Conservation (phyloP, 1,139 yeast species). For the Candida freyschussii region DNA sequence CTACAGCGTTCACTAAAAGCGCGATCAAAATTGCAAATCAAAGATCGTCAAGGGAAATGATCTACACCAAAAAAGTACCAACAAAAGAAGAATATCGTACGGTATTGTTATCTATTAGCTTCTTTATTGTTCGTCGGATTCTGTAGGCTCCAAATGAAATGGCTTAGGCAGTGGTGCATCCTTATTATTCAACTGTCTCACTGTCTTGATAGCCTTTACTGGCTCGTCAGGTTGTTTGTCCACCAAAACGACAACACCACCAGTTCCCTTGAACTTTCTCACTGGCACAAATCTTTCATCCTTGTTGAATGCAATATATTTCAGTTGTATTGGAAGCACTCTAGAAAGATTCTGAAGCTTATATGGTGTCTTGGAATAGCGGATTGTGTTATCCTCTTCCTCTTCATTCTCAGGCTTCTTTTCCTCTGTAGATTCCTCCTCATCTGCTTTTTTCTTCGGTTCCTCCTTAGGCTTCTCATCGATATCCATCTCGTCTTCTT, state of each 20-base stretch:
- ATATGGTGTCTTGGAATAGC: constrained; percentile 55
- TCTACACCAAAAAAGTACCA: no score
- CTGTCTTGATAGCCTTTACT: constrained; percentile 69
- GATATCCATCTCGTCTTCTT: constrained; percentile 32
- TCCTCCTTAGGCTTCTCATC: constrained; percentile 31
- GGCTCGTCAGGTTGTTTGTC: constrained; percentile 69
- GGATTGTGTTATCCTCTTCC: constrained; percentile 31
- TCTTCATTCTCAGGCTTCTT: constrained; percentile 24
- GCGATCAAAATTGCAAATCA: no score
- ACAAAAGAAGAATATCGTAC: no score
- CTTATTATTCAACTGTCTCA: constrained; percentile 72
- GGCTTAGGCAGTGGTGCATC: constrained; percentile 94
- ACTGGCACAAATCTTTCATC: constrained; percentile 80
- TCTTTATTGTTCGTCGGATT: no score
- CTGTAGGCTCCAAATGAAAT: constrained; percentile 36
- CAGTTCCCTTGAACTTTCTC: constrained; percentile 69
- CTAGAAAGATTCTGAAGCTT: constrained; percentile 76
- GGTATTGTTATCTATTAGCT: no score
- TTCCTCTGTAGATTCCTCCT: constrained; percentile 26
- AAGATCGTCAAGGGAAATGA: no score
- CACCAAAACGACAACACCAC: constrained; percentile 76
- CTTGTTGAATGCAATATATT: constrained; percentile 71
- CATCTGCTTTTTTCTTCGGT: constrained; percentile 20
- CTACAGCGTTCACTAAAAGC: no score
- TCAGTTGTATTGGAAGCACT: constrained; percentile 87